Evolutionary conservation across 441 rosid genomes (phyloP).

Genomic region (Macaranga tanarius): DNA sequence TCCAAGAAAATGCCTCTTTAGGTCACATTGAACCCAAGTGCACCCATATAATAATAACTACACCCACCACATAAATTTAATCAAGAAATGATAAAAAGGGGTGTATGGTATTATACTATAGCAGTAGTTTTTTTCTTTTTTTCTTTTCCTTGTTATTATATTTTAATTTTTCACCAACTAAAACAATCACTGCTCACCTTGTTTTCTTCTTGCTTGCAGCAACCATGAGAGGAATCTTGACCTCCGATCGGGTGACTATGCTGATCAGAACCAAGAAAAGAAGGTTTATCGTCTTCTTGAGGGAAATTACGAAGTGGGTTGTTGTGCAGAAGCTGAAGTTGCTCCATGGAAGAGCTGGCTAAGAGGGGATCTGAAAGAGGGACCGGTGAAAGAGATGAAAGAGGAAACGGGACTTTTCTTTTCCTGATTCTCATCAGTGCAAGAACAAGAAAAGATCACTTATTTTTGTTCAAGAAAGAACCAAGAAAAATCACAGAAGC

Average conservation of each 20-base stretch:
- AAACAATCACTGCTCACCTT: slow-evolving; percentile 16
- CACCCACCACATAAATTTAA: background rate
- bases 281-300: slow-evolving; percentile 16
- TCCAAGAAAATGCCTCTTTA: slow-evolving; percentile 12
- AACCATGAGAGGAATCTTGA: slow-evolving; percentile 6
- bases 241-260: slow-evolving; percentile 40
- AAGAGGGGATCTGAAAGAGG: slow-evolving; percentile 78
- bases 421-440: slow-evolving; percentile 90
- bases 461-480: background rate
- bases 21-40: slow-evolving; percentile 30
- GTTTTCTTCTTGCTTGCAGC: slow-evolving; percentile 2
- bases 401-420: slow-evolving; percentile 64
- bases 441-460: slow-evolving; percentile 1
- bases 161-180: background rate
- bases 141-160: too few relatives aligned
- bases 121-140: too few relatives aligned
- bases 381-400: slow-evolving; percentile 66
- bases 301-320: slow-evolving; percentile 7
- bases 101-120: too few relatives aligned
- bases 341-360: slow-evolving; percentile 46
- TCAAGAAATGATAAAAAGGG: background rate
- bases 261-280: slow-evolving; percentile 32
- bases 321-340: slow-evolving; percentile 31
- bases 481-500: background rate
- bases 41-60: slow-evolving; percentile 25